Evolutionary conservation across 2,329 filamentous ascomycete genomes (phyloP), one percentile per base, ranked within the genome.

Genomic region (Sarocladium strictum): DNA sequence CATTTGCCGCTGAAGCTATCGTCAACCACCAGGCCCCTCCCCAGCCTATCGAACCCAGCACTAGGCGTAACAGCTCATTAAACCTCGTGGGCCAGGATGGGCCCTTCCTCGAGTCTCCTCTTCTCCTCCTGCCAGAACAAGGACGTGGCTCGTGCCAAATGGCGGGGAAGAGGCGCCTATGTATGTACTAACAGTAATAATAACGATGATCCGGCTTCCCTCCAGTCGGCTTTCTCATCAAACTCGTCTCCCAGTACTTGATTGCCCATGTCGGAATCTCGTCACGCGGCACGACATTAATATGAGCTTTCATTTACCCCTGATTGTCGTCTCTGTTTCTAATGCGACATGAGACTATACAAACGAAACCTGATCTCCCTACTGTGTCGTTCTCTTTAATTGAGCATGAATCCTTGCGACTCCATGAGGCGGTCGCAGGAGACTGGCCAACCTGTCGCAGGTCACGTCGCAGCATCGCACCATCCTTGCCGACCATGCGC

Each of bases 401-500:
- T 40, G 37, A 40, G 37, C 37, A n/a, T 23, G 21, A 9, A 45
- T 9, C 35, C 35, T 38, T 38, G n/a, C 17, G 23, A 45, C 17
- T 3, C 17, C 9, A 5, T 19, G 29, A 21, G 47, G 29, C 21
- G 27, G 47, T 51, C 29, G 47, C 43, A 47, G 47, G 26, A 35
- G 47, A 7, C 35, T 35, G 47, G 47, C 47, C 47, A 21, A 21
- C n/a, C 19, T 51, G 47, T 51, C 47, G 47, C 47, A 51, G 26
- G 47, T 51, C 47, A 15, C 27, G 47, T 51, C 47, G 47, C 47
- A 51, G 47, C 47, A 35, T 51, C 43, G 24, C 43, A 47, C n/a
- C 23, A 27, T 43, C 17, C 17, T 43, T 21, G 21, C n/a, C 9
- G 9, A 38, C n/a, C n/a, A n/a, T n/a, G n/a, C n/a, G n/a, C n/a